phyloP scores from a whole-genome alignment of 352 stramenopile genomes.

The Halophytophthora polymorphica region DNA sequence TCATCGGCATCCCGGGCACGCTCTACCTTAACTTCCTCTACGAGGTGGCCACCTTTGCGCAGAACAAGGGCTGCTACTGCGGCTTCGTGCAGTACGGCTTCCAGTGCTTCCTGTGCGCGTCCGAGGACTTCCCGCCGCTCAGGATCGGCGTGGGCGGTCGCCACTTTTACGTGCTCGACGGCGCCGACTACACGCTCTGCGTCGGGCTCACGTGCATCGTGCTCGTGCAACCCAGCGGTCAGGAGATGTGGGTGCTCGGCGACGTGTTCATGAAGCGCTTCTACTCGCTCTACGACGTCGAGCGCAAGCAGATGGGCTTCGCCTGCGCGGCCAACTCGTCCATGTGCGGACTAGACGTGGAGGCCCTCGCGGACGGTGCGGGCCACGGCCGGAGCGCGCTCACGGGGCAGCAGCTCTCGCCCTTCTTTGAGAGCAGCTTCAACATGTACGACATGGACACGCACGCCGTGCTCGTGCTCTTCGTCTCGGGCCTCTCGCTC shows the following conservation, averaged over 20 bases:
- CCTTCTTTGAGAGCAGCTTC: slow-evolving; percentile 61
- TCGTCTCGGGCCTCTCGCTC: slow-evolving; percentile 66
- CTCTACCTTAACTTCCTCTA: slow-evolving; percentile 76
- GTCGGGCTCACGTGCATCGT: slow-evolving; percentile 77
- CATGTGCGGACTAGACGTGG: slow-evolving; percentile 48
- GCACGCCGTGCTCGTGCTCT: slow-evolving; percentile 70
- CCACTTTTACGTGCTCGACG: slow-evolving; percentile 68
- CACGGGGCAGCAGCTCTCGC: slow-evolving; percentile 18
- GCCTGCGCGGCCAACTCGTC: slow-evolving; percentile 51
- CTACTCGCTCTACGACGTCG: slow-evolving; percentile 91
- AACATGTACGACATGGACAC: slow-evolving; percentile 75
- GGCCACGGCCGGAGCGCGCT: slow-evolving; percentile 16
- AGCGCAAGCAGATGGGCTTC: slow-evolving; percentile 84
- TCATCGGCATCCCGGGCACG: slow-evolving; percentile 91
- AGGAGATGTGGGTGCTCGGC: slow-evolving; percentile 96
- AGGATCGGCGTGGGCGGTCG: slow-evolving; percentile 56
- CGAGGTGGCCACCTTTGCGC: slow-evolving; percentile 56
- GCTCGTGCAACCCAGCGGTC: slow-evolving; percentile 68
- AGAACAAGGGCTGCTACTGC: slow-evolving; percentile 69
- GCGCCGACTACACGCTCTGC: slow-evolving; percentile 73
- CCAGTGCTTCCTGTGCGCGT: slow-evolving; percentile 75
- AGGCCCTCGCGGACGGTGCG: slow-evolving; percentile 11
- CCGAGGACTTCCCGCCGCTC: slow-evolving; percentile 60
- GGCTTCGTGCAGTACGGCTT: slow-evolving; percentile 79
- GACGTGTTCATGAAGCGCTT: slow-evolving; percentile 97